A percentile compares a stretch with the other conserved stretches of the same genome.
These are phyloP conservation scores for Hapsidospora chrysogenum DNA, from an alignment of 495 filamentous ascomycete species.

Conservation along the genomic window DNA sequence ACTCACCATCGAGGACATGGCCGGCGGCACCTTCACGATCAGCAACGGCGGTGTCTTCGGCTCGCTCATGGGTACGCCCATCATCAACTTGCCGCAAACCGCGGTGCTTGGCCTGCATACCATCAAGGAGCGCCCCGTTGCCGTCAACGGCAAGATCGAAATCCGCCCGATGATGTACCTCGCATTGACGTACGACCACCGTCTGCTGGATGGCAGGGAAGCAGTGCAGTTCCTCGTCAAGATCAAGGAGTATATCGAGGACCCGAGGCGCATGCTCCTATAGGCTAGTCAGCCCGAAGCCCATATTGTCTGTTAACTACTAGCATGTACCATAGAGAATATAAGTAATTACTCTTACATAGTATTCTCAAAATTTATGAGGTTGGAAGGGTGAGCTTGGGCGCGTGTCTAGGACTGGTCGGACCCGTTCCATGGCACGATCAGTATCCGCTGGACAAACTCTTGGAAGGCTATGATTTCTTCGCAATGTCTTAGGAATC, in stretches of 20 bases:
- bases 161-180: slow-evolving; percentile 98
- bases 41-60: slow-evolving; percentile 63
- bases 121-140: slow-evolving; percentile 89
- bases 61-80: slow-evolving; percentile 82
- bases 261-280: slow-evolving; percentile 82
- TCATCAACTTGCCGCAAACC: slow-evolving; percentile 94
- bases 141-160: slow-evolving; percentile 79
- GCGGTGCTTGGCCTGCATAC: slow-evolving; percentile 95
- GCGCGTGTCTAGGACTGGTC: too few relatives aligned
- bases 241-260: slow-evolving; percentile 97
- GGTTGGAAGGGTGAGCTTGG: too few relatives aligned
- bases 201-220: slow-evolving; percentile 86
- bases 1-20: slow-evolving; percentile 98
- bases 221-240: slow-evolving; percentile 95
- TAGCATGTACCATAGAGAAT: too few relatives aligned
- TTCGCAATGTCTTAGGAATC: too few relatives aligned
- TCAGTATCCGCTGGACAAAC: too few relatives aligned
- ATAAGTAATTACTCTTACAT: too few relatives aligned
- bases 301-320: too few relatives aligned
- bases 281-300: too few relatives aligned
- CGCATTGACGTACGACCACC: slow-evolving; percentile 93
- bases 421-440: too few relatives aligned
- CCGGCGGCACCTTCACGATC: slow-evolving; percentile 96
- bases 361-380: too few relatives aligned
- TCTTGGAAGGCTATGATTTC: too few relatives aligned